Base-by-base conservation (phyloP, 2,329 filamentous ascomycete genomes). In the Penicillium hesseltinei region DNA sequence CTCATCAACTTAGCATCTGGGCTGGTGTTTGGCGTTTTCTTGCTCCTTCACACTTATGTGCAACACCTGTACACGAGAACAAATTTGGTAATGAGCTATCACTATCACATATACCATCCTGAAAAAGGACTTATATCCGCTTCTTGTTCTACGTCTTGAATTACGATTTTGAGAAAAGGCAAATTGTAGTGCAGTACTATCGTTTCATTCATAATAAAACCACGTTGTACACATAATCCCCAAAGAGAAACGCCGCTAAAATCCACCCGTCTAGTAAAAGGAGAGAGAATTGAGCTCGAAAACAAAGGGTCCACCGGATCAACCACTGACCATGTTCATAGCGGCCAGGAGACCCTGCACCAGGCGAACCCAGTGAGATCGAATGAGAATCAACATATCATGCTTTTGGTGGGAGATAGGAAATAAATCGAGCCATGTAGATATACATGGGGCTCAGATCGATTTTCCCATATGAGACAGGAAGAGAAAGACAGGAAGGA, bases 241-340 rank as follows among this genome's bases (percentile, higher is more conserved):
- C 54, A 25, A 19, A 48, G 13, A 45, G 11, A 53, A 63, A 61
- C 57, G 55, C 62, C 58, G 43, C 25, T 55, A 45, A 53, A 58
- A 52, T 50, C 33, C 49, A 54, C 38, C 50, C 49, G 43, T 62
- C 57, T 63, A 63, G 45, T 38, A 46, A 38, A 33, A 51, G n/a
- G 25, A 48, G 50, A 45, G 50, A 38, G 31, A 21, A 35, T 23
- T n/a, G 8, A 42, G n/a, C 49, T 45, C n/a, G 15, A 39, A 21
- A 54, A 51, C 13, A 33, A 42, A 51, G 23, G 36, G 47, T 52
- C 53, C 40, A 31, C 33, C 35, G 44, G 39, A 59, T 52, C 48
- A 46, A 60, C 48, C 52, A 52, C 39, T 56, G 63, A 62, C 64
- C 62, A 66, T 56, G 54, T 62, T 66, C 64, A 65, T 66, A 59